These are phyloP conservation scores for Penicillium sp. DNA, from an alignment of 2,329 filamentous ascomycete species.

Conservation along the genomic window DNA sequence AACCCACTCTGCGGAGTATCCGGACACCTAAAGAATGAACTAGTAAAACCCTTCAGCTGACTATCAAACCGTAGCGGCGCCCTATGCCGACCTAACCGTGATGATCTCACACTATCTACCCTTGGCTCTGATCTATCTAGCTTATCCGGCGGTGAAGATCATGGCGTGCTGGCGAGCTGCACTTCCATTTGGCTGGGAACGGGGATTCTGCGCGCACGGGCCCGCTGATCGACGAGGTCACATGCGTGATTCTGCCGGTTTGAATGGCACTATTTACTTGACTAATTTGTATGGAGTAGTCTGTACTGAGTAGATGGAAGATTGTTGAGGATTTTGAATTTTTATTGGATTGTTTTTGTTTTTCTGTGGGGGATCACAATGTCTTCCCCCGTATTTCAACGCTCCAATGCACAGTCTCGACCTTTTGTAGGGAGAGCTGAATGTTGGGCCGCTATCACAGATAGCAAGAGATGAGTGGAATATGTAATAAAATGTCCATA, in stretches of 20 bases:
- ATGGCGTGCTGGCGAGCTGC: constrained; percentile 9
- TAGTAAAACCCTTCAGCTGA: constrained; percentile 5
- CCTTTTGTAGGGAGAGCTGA: constrained; percentile 21
- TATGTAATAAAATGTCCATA: not conserved
- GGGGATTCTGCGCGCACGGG: constrained; percentile 2
- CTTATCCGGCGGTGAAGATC: constrained; percentile 21
- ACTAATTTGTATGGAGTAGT: not conserved
- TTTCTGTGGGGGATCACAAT: constrained; percentile 6
- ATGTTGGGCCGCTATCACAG: constrained; percentile 10
- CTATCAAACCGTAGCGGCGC: constrained; percentile 12
- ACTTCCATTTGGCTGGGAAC: not conserved
- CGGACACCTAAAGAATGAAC: not conserved
- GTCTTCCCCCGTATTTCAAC: constrained; percentile 5
- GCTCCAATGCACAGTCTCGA: constrained; percentile 21
- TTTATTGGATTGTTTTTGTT: not conserved
- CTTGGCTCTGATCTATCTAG: constrained; percentile 19
- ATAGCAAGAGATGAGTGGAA: constrained; percentile 14
- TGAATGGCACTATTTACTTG: not conserved
- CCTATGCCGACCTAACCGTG: constrained; percentile 28
- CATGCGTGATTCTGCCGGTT: constrained; percentile 17
- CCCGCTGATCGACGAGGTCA: constrained; percentile 21
- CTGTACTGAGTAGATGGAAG: not conserved
- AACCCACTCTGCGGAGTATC: not conserved
- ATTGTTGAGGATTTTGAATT: not conserved
- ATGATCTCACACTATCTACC: constrained; percentile 18